Evolutionary conservation across 176 grass and related monocot genomes (phyloP).

Genomic region (Musa itinerans): DNA sequence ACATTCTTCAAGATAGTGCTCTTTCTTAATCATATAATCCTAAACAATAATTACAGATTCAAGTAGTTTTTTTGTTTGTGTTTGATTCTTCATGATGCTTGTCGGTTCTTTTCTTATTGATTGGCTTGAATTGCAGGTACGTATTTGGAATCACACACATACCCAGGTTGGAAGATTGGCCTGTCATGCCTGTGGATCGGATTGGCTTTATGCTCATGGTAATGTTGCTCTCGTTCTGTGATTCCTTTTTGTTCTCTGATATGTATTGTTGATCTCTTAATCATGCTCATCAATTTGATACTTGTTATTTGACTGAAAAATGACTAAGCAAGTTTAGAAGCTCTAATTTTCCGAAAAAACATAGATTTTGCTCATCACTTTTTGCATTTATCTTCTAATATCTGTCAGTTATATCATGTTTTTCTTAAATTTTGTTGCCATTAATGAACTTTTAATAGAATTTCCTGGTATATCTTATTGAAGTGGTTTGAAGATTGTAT

Average conservation of each 20-base stretch:
- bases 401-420: no score
- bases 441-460: no score
- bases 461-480: no score
- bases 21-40: neutral
- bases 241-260: neutral
- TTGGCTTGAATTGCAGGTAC: slow-evolving; percentile 42
- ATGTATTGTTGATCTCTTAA: neutral
- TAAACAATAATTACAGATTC: neutral
- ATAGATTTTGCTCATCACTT: neutral
- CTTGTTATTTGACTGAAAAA: neutral
- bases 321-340: no score
- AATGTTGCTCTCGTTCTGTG: slow-evolving; percentile 12
- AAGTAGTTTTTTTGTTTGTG: neutral
- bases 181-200: slow-evolving; percentile 89
- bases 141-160: slow-evolving; percentile 94
- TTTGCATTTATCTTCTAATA: no score
- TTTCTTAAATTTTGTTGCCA: no score
- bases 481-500: no score
- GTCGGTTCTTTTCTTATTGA: neutral
- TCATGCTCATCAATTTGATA: neutral
- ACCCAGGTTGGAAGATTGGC: slow-evolving; percentile 96
- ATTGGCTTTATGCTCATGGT: slow-evolving; percentile 98
- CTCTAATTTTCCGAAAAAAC: neutral
- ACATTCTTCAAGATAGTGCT: neutral
- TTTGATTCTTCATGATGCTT: neutral